Conservation (phyloP, 345 rosid species). For the Populus euphratica region DNA sequence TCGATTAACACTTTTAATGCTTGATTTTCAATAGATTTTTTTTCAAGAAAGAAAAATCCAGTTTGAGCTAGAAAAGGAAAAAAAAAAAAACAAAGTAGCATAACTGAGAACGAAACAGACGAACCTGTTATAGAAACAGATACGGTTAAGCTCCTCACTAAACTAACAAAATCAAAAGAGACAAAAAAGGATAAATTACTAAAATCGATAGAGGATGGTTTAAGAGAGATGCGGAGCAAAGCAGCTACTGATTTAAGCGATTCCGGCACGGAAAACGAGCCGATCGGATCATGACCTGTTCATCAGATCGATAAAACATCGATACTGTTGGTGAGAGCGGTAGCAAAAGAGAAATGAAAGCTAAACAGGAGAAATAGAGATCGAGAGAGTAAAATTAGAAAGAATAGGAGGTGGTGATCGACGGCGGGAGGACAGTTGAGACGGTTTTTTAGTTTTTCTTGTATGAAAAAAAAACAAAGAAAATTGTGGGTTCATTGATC, state of each 20-base stretch:
- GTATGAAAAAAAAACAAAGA: neutral
- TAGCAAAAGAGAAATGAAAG: neutral
- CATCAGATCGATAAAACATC: neutral
- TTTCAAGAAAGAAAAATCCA: no score
- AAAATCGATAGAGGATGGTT: neutral
- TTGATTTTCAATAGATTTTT: no score
- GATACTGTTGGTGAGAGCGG: neutral
- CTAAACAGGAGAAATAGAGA: neutral
- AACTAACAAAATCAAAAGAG: neutral
- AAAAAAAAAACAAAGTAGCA: neutral
- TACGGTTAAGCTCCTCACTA: neutral
- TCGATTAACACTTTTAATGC: neutral
- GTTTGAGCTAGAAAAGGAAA: neutral
- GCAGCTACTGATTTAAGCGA: neutral
- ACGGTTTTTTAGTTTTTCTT: neutral
- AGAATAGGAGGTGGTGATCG: neutral
- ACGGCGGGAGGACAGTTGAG: constrained; percentile 17
- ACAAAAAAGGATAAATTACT: neutral
- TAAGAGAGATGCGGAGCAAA: neutral
- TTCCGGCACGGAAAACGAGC: neutral
- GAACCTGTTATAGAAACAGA: neutral
- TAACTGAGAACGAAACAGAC: neutral
- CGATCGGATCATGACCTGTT: neutral
- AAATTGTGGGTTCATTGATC: neutral
- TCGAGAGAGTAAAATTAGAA: neutral